Conservation (phyloP, 768 basidiomycete genomes). For the Kockovaella imperatae region DNA sequence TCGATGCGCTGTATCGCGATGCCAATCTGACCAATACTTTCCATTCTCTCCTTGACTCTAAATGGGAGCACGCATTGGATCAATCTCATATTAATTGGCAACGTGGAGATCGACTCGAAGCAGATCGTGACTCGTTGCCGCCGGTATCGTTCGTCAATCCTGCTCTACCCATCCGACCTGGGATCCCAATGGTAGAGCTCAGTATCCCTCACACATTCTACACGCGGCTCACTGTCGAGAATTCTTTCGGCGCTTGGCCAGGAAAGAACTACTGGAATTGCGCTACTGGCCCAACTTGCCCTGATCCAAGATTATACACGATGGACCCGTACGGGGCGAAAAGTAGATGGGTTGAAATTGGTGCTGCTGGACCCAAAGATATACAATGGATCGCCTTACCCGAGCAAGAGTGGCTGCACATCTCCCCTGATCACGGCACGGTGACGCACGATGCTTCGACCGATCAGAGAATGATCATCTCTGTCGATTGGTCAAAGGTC, state of each 20-base stretch:
- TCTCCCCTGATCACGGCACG: slow-evolving; percentile 50
- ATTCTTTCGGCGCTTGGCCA: slow-evolving; percentile 59
- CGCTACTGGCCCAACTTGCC: slow-evolving; percentile 36
- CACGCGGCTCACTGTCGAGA: slow-evolving; percentile 60
- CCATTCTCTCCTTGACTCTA: slow-evolving; percentile 54
- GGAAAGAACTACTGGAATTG: slow-evolving; percentile 61
- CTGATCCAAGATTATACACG: slow-evolving; percentile 47
- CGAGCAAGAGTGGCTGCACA: slow-evolving; percentile 54
- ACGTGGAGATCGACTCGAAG: slow-evolving; percentile 59
- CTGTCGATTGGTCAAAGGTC: slow-evolving; percentile 55
- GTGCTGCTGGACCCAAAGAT: slow-evolving; percentile 54
- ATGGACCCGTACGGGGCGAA: slow-evolving; percentile 56
- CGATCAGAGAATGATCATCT: slow-evolving; percentile 54
- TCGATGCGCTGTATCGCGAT: slow-evolving; percentile 56
- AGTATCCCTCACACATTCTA: slow-evolving; percentile 21
- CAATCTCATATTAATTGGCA: slow-evolving; percentile 39
- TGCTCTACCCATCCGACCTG: slow-evolving; percentile 53
- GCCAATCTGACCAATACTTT: slow-evolving; percentile 58
- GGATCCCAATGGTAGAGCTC: slow-evolving; percentile 35
- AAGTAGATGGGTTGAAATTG: slow-evolving; percentile 56
- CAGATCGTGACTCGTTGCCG: slow-evolving; percentile 55
- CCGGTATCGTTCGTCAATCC: slow-evolving; percentile 38
- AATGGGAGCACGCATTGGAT: slow-evolving; percentile 57
- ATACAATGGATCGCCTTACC: slow-evolving; percentile 54
- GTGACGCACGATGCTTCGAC: slow-evolving; percentile 47